These are phyloP conservation scores for Fusarium secorum DNA, from an alignment of 2,329 filamentous ascomycete species.

Conservation along the genomic window DNA sequence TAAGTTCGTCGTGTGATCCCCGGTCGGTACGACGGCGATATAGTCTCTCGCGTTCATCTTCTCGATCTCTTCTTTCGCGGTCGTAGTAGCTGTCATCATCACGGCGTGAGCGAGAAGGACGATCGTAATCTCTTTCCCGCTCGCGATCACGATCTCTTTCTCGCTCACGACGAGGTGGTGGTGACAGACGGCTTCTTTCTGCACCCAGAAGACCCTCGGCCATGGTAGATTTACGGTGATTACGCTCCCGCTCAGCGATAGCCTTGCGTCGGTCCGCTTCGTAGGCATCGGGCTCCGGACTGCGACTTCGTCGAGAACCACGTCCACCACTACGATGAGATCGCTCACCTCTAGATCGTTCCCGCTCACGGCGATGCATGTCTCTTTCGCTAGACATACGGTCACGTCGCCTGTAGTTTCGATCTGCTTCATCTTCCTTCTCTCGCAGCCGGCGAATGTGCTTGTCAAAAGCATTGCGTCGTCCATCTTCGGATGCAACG, in stretches of 20 bases:
- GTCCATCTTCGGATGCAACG: constrained; percentile 82
- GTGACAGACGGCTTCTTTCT: constrained; percentile 58
- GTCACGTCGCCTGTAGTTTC: constrained; percentile 65
- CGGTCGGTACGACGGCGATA: constrained; percentile 83
- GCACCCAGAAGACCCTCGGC: constrained; percentile 67
- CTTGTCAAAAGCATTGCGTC: constrained; percentile 88
- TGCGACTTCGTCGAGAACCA: constrained; percentile 74
- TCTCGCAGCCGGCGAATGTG: constrained; percentile 89
- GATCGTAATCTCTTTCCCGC: constrained; percentile 55
- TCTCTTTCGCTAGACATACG: constrained; percentile 61
- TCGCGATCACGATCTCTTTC: constrained; percentile 25
- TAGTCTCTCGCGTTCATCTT: constrained; percentile 87
- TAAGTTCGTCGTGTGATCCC: constrained; percentile 84
- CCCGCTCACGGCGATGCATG: constrained; percentile 68
- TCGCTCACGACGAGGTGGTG: constrained; percentile 40
- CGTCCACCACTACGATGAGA: constrained; percentile 67
- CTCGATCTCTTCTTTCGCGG: constrained; percentile 84
- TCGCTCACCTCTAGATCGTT: constrained; percentile 66
- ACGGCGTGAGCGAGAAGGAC: constrained; percentile 62
- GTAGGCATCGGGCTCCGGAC: constrained; percentile 92
- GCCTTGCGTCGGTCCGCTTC: constrained; percentile 95
- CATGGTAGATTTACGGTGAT: constrained; percentile 82
- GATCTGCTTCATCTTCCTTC: constrained; percentile 83
- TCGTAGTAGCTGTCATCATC: constrained; percentile 78
- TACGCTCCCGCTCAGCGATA: constrained; percentile 91